A percentile compares a stretch with the other conserved stretches of the same genome.
phyloP scores from a whole-genome alignment of 225 moss, liverwort and hornwort species.

The Asterella californica region DNA sequence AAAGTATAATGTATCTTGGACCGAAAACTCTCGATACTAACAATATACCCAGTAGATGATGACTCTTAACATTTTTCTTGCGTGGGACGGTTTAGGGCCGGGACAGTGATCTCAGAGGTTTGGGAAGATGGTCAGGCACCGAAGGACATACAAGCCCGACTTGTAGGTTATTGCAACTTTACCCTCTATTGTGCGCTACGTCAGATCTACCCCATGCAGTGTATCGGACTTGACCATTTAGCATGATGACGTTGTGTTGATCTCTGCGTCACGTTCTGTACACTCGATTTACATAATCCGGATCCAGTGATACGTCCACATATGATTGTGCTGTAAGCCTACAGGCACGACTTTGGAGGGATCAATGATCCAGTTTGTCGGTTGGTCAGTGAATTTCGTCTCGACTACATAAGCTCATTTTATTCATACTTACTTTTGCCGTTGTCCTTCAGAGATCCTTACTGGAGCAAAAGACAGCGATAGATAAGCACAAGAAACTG shows the following conservation, averaged over 20 bases:
- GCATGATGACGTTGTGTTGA: background rate
- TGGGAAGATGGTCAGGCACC: slow-evolving; percentile 97
- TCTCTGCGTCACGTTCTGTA: background rate
- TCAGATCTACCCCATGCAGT: background rate
- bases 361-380: background rate
- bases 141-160: slow-evolving; percentile 82
- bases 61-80: background rate
- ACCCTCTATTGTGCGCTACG: background rate
- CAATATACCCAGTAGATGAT: background rate
- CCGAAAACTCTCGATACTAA: too few species aligned
- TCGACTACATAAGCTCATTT: background rate
- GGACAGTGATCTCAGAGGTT: slow-evolving; percentile 88
- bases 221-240: background rate
- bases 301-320: background rate
- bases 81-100: slow-evolving; percentile 46
- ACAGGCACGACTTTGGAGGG: background rate
- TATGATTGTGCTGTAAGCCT: background rate
- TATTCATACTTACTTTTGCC: background rate
- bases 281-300: background rate
- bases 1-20: background rate
- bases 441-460: slow-evolving; percentile 40
- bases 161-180: slow-evolving; percentile 46
- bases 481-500: slow-evolving; percentile 80
- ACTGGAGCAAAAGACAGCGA: slow-evolving; percentile 70
- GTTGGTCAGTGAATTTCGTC: background rate